Evolutionary conservation across 1,139 yeast genomes (phyloP).

Genomic region (Hansenula lynferdii): DNA sequence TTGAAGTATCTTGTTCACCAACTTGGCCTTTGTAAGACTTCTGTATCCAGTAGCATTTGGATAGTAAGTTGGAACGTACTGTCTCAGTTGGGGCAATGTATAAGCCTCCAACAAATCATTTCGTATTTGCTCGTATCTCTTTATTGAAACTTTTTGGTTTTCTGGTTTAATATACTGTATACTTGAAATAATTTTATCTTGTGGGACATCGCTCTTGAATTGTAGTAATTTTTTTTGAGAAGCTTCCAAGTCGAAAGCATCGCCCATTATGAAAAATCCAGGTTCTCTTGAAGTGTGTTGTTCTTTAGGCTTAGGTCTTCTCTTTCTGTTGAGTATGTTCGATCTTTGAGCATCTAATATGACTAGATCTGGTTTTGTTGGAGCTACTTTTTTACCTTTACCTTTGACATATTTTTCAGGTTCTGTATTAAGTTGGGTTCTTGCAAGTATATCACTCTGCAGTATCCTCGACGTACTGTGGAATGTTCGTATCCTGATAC

Average conservation of each 20-base stretch:
- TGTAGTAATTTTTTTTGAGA: conserved; percentile 19
- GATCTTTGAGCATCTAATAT: background rate
- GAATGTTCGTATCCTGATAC: background rate
- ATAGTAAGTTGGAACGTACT: conserved; percentile 19
- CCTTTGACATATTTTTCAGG: background rate
- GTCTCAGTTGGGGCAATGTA: conserved; percentile 26
- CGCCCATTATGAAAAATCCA: background rate
- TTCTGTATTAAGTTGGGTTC: background rate
- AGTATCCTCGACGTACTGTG: background rate
- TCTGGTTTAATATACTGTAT: conserved; percentile 27
- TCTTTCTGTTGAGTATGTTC: background rate
- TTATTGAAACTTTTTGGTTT: conserved; percentile 20
- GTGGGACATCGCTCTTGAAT: conserved; percentile 21
- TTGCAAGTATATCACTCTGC: background rate
- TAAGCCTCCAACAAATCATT: conserved; percentile 23
- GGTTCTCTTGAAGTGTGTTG: background rate
- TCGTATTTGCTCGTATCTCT: conserved; percentile 23
- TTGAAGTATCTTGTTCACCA: conserved; percentile 27
- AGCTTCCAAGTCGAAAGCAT: conserved; percentile 17
- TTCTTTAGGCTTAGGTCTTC: background rate
- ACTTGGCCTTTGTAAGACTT: conserved; percentile 15
- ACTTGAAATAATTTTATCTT: conserved; percentile 25
- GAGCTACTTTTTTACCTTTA: conserved; percentile 1
- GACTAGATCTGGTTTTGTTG: background rate
- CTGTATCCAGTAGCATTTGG: conserved; percentile 8